Conservation (phyloP, 2,329 filamentous ascomycete genomes). For the Trichophaea hybrida region DNA sequence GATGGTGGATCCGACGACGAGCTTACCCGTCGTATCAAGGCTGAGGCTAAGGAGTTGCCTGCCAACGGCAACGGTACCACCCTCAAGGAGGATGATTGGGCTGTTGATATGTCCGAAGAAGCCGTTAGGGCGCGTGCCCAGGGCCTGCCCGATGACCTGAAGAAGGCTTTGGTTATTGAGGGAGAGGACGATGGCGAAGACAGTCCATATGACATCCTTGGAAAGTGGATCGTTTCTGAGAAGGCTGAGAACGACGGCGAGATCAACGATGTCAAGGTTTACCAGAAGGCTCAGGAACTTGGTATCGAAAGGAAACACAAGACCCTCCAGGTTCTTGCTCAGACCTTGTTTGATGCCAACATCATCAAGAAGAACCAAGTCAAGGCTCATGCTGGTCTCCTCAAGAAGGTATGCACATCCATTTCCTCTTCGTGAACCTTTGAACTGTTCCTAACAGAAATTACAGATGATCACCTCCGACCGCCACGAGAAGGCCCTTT, state of each 20-base stretch:
- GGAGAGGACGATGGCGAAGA: constrained; percentile 63
- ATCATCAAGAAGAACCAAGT: constrained; percentile 64
- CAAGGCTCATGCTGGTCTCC: constrained; percentile 63
- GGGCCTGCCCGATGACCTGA: constrained; percentile 85
- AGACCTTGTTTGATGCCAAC: constrained; percentile 84
- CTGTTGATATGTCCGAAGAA: constrained; percentile 89
- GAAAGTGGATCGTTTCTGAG: constrained; percentile 75
- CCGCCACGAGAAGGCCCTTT: constrained; percentile 85
- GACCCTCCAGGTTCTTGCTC: constrained; percentile 78
- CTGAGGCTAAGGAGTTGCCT: constrained; percentile 58
- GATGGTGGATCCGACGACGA: constrained; percentile 82
- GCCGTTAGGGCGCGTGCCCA: constrained; percentile 89
- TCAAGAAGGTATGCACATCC: constrained; percentile 57
- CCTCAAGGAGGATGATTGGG: constrained; percentile 80
- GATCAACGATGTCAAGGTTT: constrained; percentile 79
- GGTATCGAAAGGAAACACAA: constrained; percentile 91
- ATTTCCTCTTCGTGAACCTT: background rate
- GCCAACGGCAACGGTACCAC: constrained; percentile 39
- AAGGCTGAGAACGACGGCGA: constrained; percentile 58
- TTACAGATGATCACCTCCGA: constrained; percentile 67
- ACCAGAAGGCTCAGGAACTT: constrained; percentile 90
- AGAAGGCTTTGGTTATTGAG: constrained; percentile 73
- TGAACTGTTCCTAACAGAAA: constrained; percentile 27
- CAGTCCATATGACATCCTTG: constrained; percentile 76
- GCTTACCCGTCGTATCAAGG: constrained; percentile 60